These are phyloP conservation scores for Ascochyta koolunga DNA, from an alignment of 2,329 filamentous ascomycete species.

Conservation along the genomic window DNA sequence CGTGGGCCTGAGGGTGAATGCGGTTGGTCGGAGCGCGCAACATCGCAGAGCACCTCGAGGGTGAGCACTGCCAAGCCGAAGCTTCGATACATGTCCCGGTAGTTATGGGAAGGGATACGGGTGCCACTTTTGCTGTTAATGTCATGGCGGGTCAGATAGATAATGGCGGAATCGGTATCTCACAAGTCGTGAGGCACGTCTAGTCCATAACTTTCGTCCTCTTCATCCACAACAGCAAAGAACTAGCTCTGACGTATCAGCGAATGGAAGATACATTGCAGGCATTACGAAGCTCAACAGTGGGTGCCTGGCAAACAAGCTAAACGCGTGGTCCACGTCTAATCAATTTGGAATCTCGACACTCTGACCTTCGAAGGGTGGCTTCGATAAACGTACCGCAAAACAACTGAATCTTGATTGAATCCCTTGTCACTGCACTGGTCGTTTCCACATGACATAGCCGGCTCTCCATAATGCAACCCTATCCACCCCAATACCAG, in stretches of 20 bases:
- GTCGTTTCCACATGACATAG: neutral
- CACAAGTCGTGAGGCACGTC: neutral
- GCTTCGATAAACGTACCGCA: neutral
- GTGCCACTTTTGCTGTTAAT: slow-evolving; percentile 14
- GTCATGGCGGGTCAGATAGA: slow-evolving; percentile 1
- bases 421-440: neutral
- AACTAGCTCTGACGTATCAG: neutral
- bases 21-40: slow-evolving; percentile 11
- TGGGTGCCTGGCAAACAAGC: slow-evolving; percentile 5
- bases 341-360: neutral
- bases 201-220: neutral
- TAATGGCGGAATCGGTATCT: slow-evolving; percentile 6
- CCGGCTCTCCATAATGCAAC: slow-evolving; percentile 28
- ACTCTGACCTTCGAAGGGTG: neutral
- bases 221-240: neutral
- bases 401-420: neutral
- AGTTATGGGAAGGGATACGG: slow-evolving; percentile 2
- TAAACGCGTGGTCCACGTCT: neutral
- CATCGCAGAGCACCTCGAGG: slow-evolving; percentile 2
- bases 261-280: neutral
- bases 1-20: slow-evolving; percentile 10
- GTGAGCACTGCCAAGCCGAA: slow-evolving; percentile 7
- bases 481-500: slow-evolving; percentile 23
- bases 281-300: neutral
- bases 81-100: slow-evolving; percentile 9